Evolutionary conservation across 2,329 filamentous ascomycete species (phyloP).

Genomic region (Stenocarpella maydis): DNA sequence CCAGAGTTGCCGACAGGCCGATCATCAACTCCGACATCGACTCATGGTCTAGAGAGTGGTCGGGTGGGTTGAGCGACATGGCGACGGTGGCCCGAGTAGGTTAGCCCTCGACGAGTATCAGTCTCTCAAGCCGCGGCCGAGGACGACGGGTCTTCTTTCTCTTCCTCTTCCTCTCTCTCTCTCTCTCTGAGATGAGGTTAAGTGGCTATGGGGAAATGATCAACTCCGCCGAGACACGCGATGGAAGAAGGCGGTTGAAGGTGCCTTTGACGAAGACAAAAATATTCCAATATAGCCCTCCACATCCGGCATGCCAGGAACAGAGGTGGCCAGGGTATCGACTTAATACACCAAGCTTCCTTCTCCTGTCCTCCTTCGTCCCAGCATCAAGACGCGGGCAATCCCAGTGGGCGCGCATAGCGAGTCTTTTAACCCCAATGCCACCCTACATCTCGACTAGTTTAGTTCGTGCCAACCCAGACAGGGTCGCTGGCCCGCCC

Average conservation of each 20-base stretch:
- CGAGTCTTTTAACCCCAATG: conserved; percentile 1
- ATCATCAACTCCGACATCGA: conserved; percentile 27
- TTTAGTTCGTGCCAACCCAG: conserved; percentile 11
- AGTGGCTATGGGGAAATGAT: too few relatives aligned
- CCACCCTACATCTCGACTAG: conserved; percentile 17
- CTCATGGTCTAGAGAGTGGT: conserved; percentile 28
- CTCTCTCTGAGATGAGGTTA: too few relatives aligned
- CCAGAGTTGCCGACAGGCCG: conserved; percentile 12
- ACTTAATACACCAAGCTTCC: conserved; percentile 25
- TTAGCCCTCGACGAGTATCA: conserved; percentile 5
- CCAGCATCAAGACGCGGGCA: conserved; percentile 1
- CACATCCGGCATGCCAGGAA: conserved; percentile 5
- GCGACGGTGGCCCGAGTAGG: conserved; percentile 2
- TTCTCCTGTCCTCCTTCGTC: background rate
- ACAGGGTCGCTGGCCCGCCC: conserved; percentile 16
- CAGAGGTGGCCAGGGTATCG: conserved; percentile 12
- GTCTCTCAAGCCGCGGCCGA: conserved; percentile 12
- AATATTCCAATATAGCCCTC: background rate
- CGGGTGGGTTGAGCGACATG: conserved; percentile 20
- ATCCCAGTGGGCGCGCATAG: conserved; percentile 19
- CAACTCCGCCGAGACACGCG: background rate
- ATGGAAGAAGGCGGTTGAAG: background rate
- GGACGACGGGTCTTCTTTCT: background rate
- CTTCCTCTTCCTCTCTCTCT: background rate
- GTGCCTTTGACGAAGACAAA: background rate